Percentiles rank a stretch among this genome's conserved stretches.
Evolutionary conservation across 2,329 filamentous ascomycete species (phyloP).

Genomic region (Fusarium sp.): DNA sequence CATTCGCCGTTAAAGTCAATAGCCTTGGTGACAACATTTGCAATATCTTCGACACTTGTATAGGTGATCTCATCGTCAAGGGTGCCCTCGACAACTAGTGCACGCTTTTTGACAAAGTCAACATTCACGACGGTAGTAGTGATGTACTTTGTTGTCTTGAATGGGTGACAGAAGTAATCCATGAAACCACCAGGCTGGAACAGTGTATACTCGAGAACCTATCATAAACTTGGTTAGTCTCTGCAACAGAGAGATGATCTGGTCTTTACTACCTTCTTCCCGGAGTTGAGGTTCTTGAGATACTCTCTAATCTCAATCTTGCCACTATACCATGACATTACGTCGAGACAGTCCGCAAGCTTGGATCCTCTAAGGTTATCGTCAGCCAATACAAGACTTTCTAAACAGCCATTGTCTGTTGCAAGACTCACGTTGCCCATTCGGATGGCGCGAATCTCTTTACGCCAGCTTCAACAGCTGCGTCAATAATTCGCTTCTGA

Average conservation of each 20-base stretch:
- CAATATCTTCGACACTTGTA: neutral
- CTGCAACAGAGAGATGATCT: fast-evolving
- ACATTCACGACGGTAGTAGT: neutral
- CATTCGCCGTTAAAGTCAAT: neutral
- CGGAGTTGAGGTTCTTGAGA: neutral
- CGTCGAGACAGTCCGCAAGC: neutral
- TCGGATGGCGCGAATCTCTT: conserved; percentile 16
- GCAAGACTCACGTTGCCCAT: neutral
- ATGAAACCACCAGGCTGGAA: conserved; percentile 12
- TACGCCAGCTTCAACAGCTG: neutral
- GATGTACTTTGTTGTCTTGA: conserved; percentile 5
- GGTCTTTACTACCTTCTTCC: fast-evolving
- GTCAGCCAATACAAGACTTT: neutral
- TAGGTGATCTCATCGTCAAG: conserved; percentile 2
- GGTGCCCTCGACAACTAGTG: neutral
- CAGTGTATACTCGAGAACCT: conserved; percentile 4
- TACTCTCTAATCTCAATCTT: conserved; percentile 6
- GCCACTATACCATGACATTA: conserved; percentile 10
- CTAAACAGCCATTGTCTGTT: fast-evolving
- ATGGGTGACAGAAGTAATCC: conserved; percentile 15
- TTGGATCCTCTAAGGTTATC: neutral
- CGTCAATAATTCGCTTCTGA: conserved; percentile 14
- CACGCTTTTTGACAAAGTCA: neutral
- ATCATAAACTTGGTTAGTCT: fast-evolving
- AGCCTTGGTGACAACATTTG: neutral